Evolutionary conservation across 345 rosid species (phyloP).

Genomic region (Ceriops zippeliana): DNA sequence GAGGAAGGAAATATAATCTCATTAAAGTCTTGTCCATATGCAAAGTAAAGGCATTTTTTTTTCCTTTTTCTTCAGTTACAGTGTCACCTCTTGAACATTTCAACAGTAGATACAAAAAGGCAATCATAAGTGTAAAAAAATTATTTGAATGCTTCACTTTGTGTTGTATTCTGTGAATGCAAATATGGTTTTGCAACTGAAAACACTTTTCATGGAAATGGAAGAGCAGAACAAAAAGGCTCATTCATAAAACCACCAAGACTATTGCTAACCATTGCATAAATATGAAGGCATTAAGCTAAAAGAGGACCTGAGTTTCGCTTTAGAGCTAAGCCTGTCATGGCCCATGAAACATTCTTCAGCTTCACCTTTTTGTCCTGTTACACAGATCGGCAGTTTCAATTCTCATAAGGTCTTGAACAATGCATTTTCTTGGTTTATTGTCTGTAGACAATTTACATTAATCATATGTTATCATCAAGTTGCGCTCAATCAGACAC

Average conservation of each 20-base stretch:
- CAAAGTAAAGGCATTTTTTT: no score
- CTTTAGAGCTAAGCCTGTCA: conserved; percentile 65
- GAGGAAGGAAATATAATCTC: not conserved
- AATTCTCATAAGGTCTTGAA: conserved; percentile 11
- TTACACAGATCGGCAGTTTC: conserved; percentile 15
- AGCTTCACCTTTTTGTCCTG: conserved; percentile 68
- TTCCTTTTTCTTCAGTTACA: no score
- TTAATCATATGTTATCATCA: no score
- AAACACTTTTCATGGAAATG: not conserved
- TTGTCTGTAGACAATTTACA: no score
- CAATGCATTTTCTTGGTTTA: no score
- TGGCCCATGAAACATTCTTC: conserved; percentile 91
- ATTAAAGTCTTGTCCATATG: no score
- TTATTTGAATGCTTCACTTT: no score
- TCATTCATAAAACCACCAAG: not conserved
- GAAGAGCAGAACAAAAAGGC: conserved; percentile 6
- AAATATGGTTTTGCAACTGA: not conserved
- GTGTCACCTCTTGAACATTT: no score
- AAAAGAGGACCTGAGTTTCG: conserved; percentile 57
- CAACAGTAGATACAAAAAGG: no score
- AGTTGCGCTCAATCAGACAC: no score
- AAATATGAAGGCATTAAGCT: not conserved
- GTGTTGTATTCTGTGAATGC: not conserved
- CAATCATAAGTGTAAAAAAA: no score
- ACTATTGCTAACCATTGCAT: not conserved